Percentiles rank a stretch among this genome's conserved stretches.
Evolutionary conservation across 2,329 filamentous ascomycete genomes (phyloP).

Genomic region (Aspergillus sp.): DNA sequence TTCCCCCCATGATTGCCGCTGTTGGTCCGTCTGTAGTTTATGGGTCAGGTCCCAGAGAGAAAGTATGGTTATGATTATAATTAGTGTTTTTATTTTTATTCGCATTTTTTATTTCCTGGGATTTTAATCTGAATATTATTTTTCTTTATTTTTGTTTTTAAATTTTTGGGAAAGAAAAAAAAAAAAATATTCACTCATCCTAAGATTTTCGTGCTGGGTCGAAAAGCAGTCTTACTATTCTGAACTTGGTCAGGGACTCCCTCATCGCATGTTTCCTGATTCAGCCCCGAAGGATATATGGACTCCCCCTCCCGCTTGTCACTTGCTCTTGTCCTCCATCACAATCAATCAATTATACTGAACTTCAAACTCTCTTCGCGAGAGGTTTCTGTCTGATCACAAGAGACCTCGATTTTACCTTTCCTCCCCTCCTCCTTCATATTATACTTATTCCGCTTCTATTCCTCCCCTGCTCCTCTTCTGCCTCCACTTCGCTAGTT

Average conservation of each 20-base stretch:
- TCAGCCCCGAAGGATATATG: constrained; percentile 18
- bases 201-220: background rate
- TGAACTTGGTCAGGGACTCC: constrained; percentile 14
- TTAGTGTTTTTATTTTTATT: constrained; percentile 6
- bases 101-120: background rate
- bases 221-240: background rate
- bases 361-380: constrained; percentile 17
- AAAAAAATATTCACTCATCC: background rate
- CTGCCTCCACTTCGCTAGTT: constrained; percentile 14
- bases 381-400: constrained; percentile 18
- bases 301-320: constrained; percentile 23
- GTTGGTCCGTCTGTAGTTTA: constrained; percentile 1
- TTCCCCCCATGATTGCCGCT: constrained; percentile 2
- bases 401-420: constrained; percentile 20
- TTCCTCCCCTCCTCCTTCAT: constrained; percentile 13
- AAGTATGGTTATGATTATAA: background rate
- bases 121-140: background rate
- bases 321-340: constrained; percentile 17
- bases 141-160: constrained; percentile 7
- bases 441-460: constrained; percentile 13
- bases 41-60: constrained; percentile 1
- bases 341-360: constrained; percentile 16
- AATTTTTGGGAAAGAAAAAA: background rate
- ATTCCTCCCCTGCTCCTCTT: constrained; percentile 16
- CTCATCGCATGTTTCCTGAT: constrained; percentile 8